Evolutionary conservation across 768 basidiomycete genomes (phyloP), one percentile per base, ranked within the genome.

Genomic region (Tremella fuciformis): DNA sequence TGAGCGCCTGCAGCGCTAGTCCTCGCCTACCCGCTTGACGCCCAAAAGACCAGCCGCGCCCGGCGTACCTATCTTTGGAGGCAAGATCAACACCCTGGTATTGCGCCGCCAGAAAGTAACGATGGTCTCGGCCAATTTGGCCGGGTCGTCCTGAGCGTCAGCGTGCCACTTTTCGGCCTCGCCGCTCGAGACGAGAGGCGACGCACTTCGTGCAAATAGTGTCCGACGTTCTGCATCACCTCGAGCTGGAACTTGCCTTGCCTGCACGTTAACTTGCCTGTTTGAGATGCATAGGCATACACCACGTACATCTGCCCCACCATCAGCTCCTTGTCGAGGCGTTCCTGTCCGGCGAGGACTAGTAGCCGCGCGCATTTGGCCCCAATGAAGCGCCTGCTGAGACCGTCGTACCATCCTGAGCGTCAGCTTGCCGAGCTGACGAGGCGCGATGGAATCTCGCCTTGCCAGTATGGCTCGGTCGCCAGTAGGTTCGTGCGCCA

Each of bases 51-150:
- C 47, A 41, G 52, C 15, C 15, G 29, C 29, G 29, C 59, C 59
- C 1, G 58, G 29, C 26, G 57, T 58, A 16, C 70, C 66, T 21
- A 64, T 55, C 57, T 77, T 77, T 1, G 72, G 74, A 21, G 76
- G 76, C 21, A 77, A 54, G 1, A 75, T 60, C 41, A 77, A 29
- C 0, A 69, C 59, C 26, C 64, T 60, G 0, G 76, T 75, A 73
- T 99, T 96, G 57, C 93, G 79, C 70, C 81, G 84, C 92, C 91
- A 96, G 73, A 97, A 99, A 53, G 89, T 87, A 3, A 89, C 83
- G 56, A 97, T 69, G 22, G 89, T 84, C 63, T 88, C 85, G 2
- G 93, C 91, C 9, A 92, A 78, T 19, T 82, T 82, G 7, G 81
- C 84, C 0, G 94, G 94, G 69, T 93, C 85, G 70, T 99, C 94